Evolutionary conservation across 352 stramenopile species (phyloP), one percentile per base, ranked within the genome.

Genomic region (Salisapilia sapeloensis): DNA sequence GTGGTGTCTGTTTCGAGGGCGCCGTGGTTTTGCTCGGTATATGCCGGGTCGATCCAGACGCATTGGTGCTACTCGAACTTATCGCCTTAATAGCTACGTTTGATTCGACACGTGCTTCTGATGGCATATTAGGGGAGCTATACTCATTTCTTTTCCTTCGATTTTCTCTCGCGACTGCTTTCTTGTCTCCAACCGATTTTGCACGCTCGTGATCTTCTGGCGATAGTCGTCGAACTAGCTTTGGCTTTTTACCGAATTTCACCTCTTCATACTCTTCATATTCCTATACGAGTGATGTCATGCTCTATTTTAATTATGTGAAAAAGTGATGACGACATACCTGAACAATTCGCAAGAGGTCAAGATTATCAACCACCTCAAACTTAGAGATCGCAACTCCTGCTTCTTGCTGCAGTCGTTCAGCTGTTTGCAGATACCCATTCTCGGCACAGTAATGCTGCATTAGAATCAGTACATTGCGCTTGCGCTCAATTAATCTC

Each of bases 241-340:
- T 92, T 15, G 77, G 77, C 32, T 75, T 74, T 41, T 87, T 91
- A 7, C 74, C 71, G 45, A 92, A 93, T 48, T 91, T 93, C 40
- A 96, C 82, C 45, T 93, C 66, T 21, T 96, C 75, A 39, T 86
- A 94, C 15, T 92, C 78, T 50, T 94, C 75, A 43, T 86, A 96
- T 28, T 94, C 79, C 69, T 92, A 46, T 3, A n/a, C n/a, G 54
- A 42, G 3, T 6, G 17, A 42, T 12, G 18, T 12, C 17, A 11
- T 7, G 21, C n/a, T 42, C 18, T 25, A 26, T 17, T 6, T 31
- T 16, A 17, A 40, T 40, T n/a, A n/a, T n/a, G n/a, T n/a, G n/a
- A n/a, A n/a, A n/a, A n/a, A n/a, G n/a, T n/a, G n/a, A n/a, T n/a
- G n/a, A n/a, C 28, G 19, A 42, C 38, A 25, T 38, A 82, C 65